These are phyloP conservation scores for Colletotrichum sidae DNA, from an alignment of 2,329 filamentous ascomycete genomes.

Conservation along the genomic window DNA sequence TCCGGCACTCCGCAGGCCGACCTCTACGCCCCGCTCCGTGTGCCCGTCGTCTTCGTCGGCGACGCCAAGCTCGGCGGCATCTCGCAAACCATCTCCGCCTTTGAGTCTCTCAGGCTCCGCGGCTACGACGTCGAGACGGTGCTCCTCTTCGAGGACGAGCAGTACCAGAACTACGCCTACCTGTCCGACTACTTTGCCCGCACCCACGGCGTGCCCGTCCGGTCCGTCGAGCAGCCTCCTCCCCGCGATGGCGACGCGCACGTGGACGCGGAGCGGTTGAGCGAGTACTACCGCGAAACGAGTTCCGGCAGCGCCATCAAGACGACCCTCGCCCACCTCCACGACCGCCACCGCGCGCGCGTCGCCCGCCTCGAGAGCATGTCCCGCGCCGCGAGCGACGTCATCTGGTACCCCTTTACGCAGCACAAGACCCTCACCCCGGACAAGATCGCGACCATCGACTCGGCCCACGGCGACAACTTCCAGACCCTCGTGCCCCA, in stretches of 20 bases:
- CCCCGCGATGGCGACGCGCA: constrained; percentile 49
- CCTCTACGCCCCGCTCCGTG: constrained; percentile 78
- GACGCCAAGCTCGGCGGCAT: constrained; percentile 84
- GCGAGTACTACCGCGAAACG: constrained; percentile 69
- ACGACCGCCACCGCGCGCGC: constrained; percentile 64
- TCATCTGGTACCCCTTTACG: constrained; percentile 90
- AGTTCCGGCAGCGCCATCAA: constrained; percentile 53
- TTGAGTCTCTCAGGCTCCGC: constrained; percentile 80
- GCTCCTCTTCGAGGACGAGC: constrained; percentile 73
- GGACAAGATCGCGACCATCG: constrained; percentile 77
- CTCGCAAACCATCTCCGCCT: constrained; percentile 82
- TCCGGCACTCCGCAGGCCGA: constrained; percentile 83
- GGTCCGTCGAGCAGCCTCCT: constrained; percentile 71
- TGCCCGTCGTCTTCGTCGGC: constrained; percentile 79
- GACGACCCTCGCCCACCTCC: constrained; percentile 62
- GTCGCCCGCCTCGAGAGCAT: constrained; percentile 71
- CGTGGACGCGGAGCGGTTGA: constrained; percentile 69
- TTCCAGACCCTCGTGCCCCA: constrained; percentile 69
- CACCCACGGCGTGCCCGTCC: constrained; percentile 67
- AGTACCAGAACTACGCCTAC: constrained; percentile 77
- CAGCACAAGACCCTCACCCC: constrained; percentile 76
- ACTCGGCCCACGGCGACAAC: constrained; percentile 82
- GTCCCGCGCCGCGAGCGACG: constrained; percentile 67
- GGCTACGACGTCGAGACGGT: constrained; percentile 82
- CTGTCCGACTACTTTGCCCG: constrained; percentile 74